Percentiles rank a stretch among this genome's conserved stretches.
Conservation (phyloP, 768 basidiomycete genomes). For the Collybia sordida region DNA sequence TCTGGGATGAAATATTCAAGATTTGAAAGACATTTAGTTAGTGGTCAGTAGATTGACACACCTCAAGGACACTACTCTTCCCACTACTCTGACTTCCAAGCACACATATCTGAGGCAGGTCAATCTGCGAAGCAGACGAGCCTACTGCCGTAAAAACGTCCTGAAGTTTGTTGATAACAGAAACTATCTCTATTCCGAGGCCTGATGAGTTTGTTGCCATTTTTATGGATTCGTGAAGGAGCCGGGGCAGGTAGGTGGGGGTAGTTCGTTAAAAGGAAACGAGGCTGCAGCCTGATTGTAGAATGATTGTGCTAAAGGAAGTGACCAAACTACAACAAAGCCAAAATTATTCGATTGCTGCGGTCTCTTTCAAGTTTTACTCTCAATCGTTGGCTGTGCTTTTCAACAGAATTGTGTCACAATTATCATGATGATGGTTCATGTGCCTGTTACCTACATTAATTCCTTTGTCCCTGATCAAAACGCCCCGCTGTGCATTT, state of each 20-base stretch:
- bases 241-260: conserved; percentile 1
- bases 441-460: no score
- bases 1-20: conserved; percentile 44
- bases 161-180: conserved; percentile 84
- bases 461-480: no score
- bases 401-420: no score
- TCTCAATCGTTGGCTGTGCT: not conserved
- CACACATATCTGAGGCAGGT: conserved; percentile 91
- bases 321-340: conserved; percentile 20
- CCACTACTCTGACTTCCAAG: conserved; percentile 91
- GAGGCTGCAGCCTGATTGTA: conserved; percentile 11
- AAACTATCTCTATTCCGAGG: conserved; percentile 80
- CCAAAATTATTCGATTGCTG: conserved; percentile 2
- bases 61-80: conserved; percentile 92
- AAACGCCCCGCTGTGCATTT: no score
- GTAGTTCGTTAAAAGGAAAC: conserved; percentile 14
- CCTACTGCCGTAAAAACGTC: conserved; percentile 89
- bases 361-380: not conserved
- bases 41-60: conserved; percentile 26
- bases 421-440: no score
- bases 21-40: not conserved
- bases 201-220: conserved; percentile 61
- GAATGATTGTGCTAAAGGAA: conserved; percentile 10
- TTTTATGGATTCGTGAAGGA: conserved; percentile 18
- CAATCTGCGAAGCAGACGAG: conserved; percentile 74